These are phyloP conservation scores for Trichosporon sp. DNA, from an alignment of 1,284 basidiomycete genomes.

Conservation along the genomic window DNA sequence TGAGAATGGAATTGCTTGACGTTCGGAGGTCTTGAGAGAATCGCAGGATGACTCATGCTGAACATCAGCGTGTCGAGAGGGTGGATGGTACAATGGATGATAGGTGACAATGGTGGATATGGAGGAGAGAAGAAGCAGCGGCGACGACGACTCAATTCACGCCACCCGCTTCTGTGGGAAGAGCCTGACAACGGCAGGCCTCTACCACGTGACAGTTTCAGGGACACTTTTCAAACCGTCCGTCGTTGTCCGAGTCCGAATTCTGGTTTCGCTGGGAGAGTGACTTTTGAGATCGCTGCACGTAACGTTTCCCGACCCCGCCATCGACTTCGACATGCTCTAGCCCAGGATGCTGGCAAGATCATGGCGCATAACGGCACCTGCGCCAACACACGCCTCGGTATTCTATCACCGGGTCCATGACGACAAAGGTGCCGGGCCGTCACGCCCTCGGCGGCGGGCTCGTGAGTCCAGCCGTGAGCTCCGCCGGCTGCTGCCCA, in stretches of 20 bases:
- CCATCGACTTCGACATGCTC: not conserved
- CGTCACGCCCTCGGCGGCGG: not conserved
- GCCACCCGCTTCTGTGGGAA: not conserved
- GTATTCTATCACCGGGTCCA: not conserved
- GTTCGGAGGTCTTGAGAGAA: constrained; percentile 2
- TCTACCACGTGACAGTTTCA: not conserved
- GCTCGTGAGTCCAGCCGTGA: not conserved
- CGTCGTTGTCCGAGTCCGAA: constrained; percentile 1
- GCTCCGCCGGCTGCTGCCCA: not conserved
- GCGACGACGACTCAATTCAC: not conserved
- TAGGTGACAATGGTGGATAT: not conserved
- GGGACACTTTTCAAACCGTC: constrained; percentile 1
- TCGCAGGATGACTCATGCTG: not conserved
- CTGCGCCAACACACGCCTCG: not conserved
- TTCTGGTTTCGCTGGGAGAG: not conserved
- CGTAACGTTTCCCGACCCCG: not conserved
- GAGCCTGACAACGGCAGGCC: not conserved
- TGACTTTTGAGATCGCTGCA: not conserved
- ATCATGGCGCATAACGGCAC: constrained; percentile 5
- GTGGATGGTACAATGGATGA: not conserved
- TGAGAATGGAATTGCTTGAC: not conserved
- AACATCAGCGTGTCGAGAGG: not conserved
- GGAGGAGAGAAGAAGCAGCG: not conserved
- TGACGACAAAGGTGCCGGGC: not conserved
- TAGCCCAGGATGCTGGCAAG: constrained; percentile 3